Percentiles rank a stretch among this genome's conserved stretches.
Evolutionary conservation across 306 rosid species (phyloP).

Genomic region (Ziziphus jujuba): DNA sequence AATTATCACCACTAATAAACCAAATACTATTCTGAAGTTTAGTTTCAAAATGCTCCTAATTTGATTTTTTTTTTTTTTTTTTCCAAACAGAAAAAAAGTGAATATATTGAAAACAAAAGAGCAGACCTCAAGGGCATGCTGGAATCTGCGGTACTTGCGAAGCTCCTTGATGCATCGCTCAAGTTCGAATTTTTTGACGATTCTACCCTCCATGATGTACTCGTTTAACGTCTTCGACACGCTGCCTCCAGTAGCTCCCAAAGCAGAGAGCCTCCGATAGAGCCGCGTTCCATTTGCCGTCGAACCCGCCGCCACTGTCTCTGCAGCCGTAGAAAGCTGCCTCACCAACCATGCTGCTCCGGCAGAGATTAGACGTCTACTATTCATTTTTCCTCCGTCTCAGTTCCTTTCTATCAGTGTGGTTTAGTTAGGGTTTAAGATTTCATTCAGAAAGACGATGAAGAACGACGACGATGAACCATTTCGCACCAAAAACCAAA

Average conservation of each 20-base stretch:
- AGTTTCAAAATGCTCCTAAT: too few species aligned
- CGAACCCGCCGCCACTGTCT: constrained; percentile 2
- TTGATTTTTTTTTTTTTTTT: too few species aligned
- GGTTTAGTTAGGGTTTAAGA: constrained; percentile 33
- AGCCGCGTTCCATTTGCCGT: constrained; percentile 26
- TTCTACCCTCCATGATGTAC: constrained; percentile 57
- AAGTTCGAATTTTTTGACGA: constrained; percentile 47
- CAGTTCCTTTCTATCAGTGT: not conserved
- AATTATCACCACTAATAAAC: not conserved
- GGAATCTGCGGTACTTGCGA: constrained; percentile 49
- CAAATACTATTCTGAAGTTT: not conserved
- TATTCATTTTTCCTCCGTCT: constrained; percentile 41
- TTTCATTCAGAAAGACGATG: not conserved
- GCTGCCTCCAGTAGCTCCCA: constrained; percentile 58
- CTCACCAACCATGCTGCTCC: constrained; percentile 36
- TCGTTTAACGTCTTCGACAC: constrained; percentile 52
- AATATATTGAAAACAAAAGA: not conserved
- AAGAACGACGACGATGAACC: not conserved
- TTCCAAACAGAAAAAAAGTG: too few species aligned
- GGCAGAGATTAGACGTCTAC: constrained; percentile 30
- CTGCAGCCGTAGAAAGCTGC: constrained; percentile 32
- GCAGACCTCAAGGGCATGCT: constrained; percentile 68
- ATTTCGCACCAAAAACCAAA: too few species aligned
- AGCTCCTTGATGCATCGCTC: constrained; percentile 50
- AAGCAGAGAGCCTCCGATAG: constrained; percentile 52